These are phyloP conservation scores for Inosperma sp. DNA, from an alignment of 768 basidiomycete species.

Conservation along the genomic window DNA sequence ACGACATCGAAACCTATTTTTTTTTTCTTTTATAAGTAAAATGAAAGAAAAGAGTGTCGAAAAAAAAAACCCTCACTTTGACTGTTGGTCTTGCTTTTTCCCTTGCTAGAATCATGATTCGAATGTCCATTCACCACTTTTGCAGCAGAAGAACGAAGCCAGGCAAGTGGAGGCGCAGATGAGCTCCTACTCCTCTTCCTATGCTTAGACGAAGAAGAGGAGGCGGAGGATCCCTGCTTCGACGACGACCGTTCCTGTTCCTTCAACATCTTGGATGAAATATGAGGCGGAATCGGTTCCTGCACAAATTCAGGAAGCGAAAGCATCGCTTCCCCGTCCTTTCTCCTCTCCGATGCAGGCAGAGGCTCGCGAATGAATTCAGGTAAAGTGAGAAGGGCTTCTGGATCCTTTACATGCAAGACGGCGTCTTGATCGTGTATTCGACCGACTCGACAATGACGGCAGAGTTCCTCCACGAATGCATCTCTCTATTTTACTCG, in stretches of 20 bases:
- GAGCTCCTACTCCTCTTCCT: slow-evolving; percentile 43
- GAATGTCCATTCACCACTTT: slow-evolving; percentile 7
- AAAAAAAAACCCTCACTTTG: slow-evolving; percentile 14
- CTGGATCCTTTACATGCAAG: slow-evolving; percentile 46
- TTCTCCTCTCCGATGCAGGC: slow-evolving; percentile 27
- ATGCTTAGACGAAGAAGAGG: too few species aligned
- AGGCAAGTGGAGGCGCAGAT: slow-evolving; percentile 58
- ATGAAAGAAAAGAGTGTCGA: background rate
- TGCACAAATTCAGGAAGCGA: slow-evolving; percentile 58
- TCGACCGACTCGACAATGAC: slow-evolving; percentile 69
- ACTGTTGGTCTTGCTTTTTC: slow-evolving; percentile 19
- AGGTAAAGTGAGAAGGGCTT: slow-evolving; percentile 51
- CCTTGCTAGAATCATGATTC: too few species aligned
- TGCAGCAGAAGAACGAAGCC: slow-evolving; percentile 42
- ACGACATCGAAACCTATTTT: slow-evolving; percentile 39
- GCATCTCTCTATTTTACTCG: slow-evolving; percentile 50
- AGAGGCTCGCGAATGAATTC: slow-evolving; percentile 60
- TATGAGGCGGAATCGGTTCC: slow-evolving; percentile 38
- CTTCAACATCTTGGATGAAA: slow-evolving; percentile 4
- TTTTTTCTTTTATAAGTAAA: slow-evolving; percentile 6
- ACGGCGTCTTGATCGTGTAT: slow-evolving; percentile 77
- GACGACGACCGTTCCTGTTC: background rate
- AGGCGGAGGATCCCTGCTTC: slow-evolving; percentile 9
- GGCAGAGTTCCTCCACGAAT: slow-evolving; percentile 70
- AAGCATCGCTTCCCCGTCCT: slow-evolving; percentile 46